Evolutionary conservation across 208 protist genomes (phyloP).

Genomic region (Blechomonas ayalai): DNA sequence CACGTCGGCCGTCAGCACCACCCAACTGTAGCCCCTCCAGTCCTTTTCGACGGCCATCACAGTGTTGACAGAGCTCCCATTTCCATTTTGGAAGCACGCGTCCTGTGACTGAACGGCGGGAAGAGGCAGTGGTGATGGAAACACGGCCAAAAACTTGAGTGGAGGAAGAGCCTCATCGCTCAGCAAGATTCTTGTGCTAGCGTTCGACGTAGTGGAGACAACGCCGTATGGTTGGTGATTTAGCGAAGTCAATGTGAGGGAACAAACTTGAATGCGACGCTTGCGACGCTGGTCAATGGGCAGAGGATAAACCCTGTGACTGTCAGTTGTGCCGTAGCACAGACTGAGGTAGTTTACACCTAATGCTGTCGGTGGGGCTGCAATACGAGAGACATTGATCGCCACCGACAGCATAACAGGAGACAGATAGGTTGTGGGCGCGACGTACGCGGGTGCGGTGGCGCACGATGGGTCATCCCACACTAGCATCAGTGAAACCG

Average conservation of each 20-base stretch:
- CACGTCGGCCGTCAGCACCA: constrained; percentile 22
- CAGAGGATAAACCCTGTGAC: constrained; percentile 15
- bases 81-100: too few relatives aligned
- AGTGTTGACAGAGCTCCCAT: too few relatives aligned
- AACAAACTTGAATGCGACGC: constrained; percentile 19
- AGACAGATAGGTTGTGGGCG: constrained; percentile 22
- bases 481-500: constrained; percentile 31
- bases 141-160: constrained; percentile 35
- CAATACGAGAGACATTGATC: constrained; percentile 34
- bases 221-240: constrained; percentile 48
- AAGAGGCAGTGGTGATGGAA: constrained; percentile 7
- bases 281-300: constrained; percentile 30
- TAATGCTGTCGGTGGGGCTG: constrained; percentile 9
- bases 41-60: constrained; percentile 21
- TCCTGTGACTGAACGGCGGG: constrained; percentile 10
- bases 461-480: constrained; percentile 47
- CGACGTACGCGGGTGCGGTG: constrained; percentile 20
- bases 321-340: constrained; percentile 8
- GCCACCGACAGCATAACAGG: constrained; percentile 22
- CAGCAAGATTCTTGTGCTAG: constrained; percentile 34
- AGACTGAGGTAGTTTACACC: constrained; percentile 6
- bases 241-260: constrained; percentile 39
- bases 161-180: constrained; percentile 46
- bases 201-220: constrained; percentile 15
- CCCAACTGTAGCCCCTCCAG: constrained; percentile 24